These are phyloP conservation scores for Lotmaria passim DNA, from an alignment of 208 protist genomes.

Conservation along the genomic window DNA sequence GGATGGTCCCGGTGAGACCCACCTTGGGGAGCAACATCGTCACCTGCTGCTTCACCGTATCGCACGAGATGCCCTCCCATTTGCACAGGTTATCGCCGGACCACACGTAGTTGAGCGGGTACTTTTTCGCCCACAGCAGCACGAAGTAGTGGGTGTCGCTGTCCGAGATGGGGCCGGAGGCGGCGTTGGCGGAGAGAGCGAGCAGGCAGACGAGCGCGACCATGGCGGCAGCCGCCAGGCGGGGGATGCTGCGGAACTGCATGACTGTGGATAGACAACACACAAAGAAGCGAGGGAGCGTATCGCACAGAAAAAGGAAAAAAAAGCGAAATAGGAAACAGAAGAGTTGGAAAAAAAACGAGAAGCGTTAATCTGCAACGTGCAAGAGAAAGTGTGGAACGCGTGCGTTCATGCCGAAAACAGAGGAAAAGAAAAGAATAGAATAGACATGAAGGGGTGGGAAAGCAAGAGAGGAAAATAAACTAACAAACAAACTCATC, in stretches of 20 bases:
- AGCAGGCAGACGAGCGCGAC: slow-evolving; percentile 12
- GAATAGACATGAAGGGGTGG: background rate
- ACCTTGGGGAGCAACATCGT: slow-evolving; percentile 23
- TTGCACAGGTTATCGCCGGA: slow-evolving; percentile 43
- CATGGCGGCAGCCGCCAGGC: background rate
- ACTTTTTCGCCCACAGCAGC: slow-evolving; percentile 20
- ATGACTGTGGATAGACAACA: too few relatives aligned
- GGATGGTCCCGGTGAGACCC: slow-evolving; percentile 38
- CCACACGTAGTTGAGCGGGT: slow-evolving; percentile 43
- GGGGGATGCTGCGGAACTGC: background rate
- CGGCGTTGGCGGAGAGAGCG: background rate
- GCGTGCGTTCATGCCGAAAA: too few relatives aligned
- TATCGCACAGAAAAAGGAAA: too few relatives aligned
- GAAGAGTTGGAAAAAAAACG: background rate
- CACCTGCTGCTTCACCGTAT: slow-evolving; percentile 29
- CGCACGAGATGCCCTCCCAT: slow-evolving; percentile 50
- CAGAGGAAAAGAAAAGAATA: background rate
- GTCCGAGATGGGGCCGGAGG: slow-evolving; percentile 18
- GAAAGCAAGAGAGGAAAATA: background rate
- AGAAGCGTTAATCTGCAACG: too few relatives aligned
- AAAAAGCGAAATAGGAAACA: too few relatives aligned
- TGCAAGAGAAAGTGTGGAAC: too few relatives aligned
- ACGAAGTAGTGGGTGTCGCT: slow-evolving; percentile 41
- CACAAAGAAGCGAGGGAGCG: too few relatives aligned
- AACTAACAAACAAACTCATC: slow-evolving; percentile 4